Conservation (phyloP, 2,329 filamentous ascomycete genomes). For the Exophiala sp. region DNA sequence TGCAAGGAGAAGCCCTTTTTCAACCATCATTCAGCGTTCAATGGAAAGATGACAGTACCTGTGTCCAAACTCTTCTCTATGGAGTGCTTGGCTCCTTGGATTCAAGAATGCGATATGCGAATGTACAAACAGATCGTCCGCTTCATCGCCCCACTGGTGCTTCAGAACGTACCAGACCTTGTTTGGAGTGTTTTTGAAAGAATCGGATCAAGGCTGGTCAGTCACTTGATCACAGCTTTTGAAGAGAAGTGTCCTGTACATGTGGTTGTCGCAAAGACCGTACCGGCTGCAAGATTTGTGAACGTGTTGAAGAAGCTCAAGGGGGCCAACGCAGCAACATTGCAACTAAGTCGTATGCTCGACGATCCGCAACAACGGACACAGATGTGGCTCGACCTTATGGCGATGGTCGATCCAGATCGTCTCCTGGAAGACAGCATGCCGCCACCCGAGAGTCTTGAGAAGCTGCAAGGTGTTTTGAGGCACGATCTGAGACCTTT, state of each 20-base stretch:
- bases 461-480: constrained; percentile 33
- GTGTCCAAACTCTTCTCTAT: constrained; percentile 89
- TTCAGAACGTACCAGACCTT: constrained; percentile 84
- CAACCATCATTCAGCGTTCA: constrained; percentile 89
- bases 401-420: constrained; percentile 58
- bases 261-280: constrained; percentile 80
- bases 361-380: constrained; percentile 84
- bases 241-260: constrained; percentile 78
- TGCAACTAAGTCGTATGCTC: constrained; percentile 89
- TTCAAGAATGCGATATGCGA: constrained; percentile 89
- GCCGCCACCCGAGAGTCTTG: constrained; percentile 52
- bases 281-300: constrained; percentile 84
- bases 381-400: constrained; percentile 94
- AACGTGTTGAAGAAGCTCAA: constrained; percentile 81
- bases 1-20: constrained; percentile 98
- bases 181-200: constrained; percentile 83
- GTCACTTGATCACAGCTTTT: constrained; percentile 80
- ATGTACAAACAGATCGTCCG: constrained; percentile 97
- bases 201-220: constrained; percentile 76
- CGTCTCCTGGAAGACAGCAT: constrained; percentile 56
- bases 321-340: constrained; percentile 87
- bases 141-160: constrained; percentile 80
- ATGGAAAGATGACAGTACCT: constrained; percentile 92
- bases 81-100: constrained; percentile 80
- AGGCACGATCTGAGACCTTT: constrained; percentile 44